Evolutionary conservation across 208 protist species (phyloP).

Genomic region (Crithidia sp.): DNA sequence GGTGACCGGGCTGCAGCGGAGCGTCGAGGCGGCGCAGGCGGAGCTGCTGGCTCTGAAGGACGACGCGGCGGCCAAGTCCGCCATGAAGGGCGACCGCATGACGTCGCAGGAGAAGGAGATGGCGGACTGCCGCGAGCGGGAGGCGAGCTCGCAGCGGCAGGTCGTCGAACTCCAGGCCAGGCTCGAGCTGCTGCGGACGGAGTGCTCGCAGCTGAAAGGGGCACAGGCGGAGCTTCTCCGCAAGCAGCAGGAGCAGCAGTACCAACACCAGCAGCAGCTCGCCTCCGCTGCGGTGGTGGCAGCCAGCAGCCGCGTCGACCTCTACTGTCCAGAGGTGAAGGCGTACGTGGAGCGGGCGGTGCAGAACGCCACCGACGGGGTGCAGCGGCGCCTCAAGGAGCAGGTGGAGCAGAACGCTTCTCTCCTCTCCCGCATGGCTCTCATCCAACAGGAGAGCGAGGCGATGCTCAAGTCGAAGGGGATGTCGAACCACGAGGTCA

Average conservation of each 20-base stretch:
- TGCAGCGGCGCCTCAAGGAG: constrained; percentile 41
- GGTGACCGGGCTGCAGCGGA: constrained; percentile 11
- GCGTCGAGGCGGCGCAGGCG: constrained; percentile 10
- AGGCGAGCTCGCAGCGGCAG: constrained; percentile 27
- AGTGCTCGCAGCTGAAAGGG: constrained; percentile 29
- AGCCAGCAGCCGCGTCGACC: constrained; percentile 10
- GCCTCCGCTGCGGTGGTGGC: neutral
- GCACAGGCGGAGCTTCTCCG: constrained; percentile 2
- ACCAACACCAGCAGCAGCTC: neutral
- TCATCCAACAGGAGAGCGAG: constrained; percentile 54
- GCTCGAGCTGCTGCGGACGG: constrained; percentile 8
- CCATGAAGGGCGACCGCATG: constrained; percentile 1
- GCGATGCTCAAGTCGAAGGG: constrained; percentile 33
- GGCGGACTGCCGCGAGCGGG: constrained; percentile 18
- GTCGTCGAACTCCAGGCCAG: constrained; percentile 20
- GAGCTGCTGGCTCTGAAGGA: constrained; percentile 33
- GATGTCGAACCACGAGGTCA: constrained; percentile 27
- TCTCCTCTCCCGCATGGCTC: constrained; percentile 48
- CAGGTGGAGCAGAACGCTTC: constrained; percentile 50
- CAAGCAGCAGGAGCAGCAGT: constrained; percentile 4
- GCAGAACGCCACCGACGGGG: constrained; percentile 35
- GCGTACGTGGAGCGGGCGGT: constrained; percentile 40
- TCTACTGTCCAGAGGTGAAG: constrained; percentile 40
- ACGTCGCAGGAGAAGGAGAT: constrained; percentile 36
- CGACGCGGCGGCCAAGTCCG: constrained; percentile 27